Conservation (phyloP, 352 stramenopile genomes). For the Phytophthora idaei region DNA sequence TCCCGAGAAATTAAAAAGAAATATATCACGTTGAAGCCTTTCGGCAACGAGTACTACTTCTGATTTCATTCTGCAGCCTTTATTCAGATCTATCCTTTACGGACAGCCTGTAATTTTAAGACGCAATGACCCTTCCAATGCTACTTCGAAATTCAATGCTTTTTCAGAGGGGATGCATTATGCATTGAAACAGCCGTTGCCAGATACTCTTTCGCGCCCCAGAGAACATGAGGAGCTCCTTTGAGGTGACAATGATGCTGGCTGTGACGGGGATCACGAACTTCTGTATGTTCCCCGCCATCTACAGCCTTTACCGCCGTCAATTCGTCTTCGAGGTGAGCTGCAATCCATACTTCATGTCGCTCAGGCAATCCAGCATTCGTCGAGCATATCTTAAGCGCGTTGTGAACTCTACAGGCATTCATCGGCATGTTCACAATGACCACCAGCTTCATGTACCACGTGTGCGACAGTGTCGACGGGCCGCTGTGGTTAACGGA, state of each 20-base stretch:
- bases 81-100: background rate
- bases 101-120: constrained; percentile 13
- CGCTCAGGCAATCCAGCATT: background rate
- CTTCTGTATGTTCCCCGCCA: constrained; percentile 78
- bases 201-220: background rate
- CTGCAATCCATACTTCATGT: background rate
- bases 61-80: too few relatives aligned
- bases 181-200: background rate
- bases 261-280: constrained; percentile 77
- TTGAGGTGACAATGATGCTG: constrained; percentile 77
- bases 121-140: constrained; percentile 4
- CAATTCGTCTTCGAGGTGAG: constrained; percentile 79
- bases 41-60: constrained; percentile 40
- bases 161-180: constrained; percentile 6
- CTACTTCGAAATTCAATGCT: background rate
- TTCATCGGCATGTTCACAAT: constrained; percentile 85
- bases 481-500: constrained; percentile 76
- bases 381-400: background rate
- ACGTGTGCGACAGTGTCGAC: constrained; percentile 81
- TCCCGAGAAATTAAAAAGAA: constrained; percentile 91
- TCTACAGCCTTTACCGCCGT: constrained; percentile 59
- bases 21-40: constrained; percentile 86
- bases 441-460: constrained; percentile 80
- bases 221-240: constrained; percentile 56
- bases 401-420: constrained; percentile 38